Evolutionary conservation across 192 early-diverging fungal species (phyloP).

Genomic region (Piromyces finnis): DNA sequence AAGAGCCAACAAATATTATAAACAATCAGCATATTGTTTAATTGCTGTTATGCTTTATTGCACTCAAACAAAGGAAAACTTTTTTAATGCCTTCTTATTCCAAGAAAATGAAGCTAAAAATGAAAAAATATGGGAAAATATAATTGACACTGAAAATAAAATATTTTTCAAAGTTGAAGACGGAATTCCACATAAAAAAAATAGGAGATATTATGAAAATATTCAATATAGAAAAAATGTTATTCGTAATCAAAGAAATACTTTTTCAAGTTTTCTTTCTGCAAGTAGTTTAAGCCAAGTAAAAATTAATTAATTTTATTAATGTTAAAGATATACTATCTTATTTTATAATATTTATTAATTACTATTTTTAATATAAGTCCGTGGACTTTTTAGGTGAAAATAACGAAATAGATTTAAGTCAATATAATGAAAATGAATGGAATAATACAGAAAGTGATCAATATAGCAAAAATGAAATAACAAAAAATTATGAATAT

Average conservation of each 20-base stretch:
- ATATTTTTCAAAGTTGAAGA: slow-evolving; percentile 1
- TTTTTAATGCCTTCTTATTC: slow-evolving; percentile 40
- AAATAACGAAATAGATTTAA: slow-evolving; percentile 19
- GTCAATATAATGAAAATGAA: not conserved
- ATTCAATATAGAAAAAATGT: slow-evolving; percentile 3
- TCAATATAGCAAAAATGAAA: not conserved
- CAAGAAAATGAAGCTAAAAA: slow-evolving; percentile 24
- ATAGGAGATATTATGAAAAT: slow-evolving; percentile 6
- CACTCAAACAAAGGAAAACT: slow-evolving; percentile 31
- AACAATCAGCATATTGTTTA: slow-evolving; percentile 38
- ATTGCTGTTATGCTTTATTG: slow-evolving; percentile 26
- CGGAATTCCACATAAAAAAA: slow-evolving; percentile 8
- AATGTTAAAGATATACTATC: no score
- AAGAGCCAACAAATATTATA: slow-evolving; percentile 4
- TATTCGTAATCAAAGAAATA: slow-evolving; percentile 11
- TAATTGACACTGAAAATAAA: slow-evolving; percentile 19
- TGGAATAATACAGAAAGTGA: not conserved
- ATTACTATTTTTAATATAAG: not conserved
- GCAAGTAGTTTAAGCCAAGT: slow-evolving; percentile 42
- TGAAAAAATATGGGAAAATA: slow-evolving; percentile 38
- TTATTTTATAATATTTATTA: no score
- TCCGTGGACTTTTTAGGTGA: not conserved
- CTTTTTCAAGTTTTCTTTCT: slow-evolving; percentile 32
- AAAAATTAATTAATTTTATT: no score
- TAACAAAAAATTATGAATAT: not conserved